Evolutionary conservation across 139 green algal species (phyloP), one percentile per base, ranked within the genome.

Genomic region (Edaphochlamys debaryana): DNA sequence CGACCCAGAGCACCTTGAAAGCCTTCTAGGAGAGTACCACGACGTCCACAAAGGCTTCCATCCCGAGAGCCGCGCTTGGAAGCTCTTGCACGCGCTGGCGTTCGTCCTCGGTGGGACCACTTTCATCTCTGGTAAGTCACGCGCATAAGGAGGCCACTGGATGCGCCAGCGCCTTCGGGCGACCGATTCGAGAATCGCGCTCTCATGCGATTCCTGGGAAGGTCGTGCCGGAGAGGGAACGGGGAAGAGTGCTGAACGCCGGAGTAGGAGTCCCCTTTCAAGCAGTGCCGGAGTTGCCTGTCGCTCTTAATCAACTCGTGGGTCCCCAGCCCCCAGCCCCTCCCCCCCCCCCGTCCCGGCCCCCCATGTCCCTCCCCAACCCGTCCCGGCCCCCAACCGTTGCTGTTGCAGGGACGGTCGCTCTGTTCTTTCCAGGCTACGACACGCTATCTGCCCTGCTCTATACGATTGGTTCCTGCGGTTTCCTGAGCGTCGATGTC

Each of bases 391-490:
- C n/a, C n/a, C n/a, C n/a, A n/a, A n/a, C n/a, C n/a, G n/a, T n/a
- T n/a, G n/a, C n/a, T n/a, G n/a, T 62, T 6, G n/a, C 83, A 82
- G 73, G 83, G 4, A 88, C 68, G 8, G 67, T 37, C 19, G 74
- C 67, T 52, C 52, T 87, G 1, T 87, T 79, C n/a, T 84, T 72
- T 29, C 36, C 82, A 15, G 74, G 73, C 48, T 84, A 42, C 8
- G 64, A 87, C 11, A 71, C 29, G 0, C 34, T 74, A 9, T 79
- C 81, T 6, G 81, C 81, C 17, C 30, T n/a, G 25, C 71, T 87
- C 5, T 87, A 87, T 63, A 87, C 72, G 38, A 66, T 87, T 11
- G 81, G 81, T 15, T 82, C 69, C 17, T 66, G 62, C n/a, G 81
- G 81, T 4, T 87, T 87, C 64, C 25, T 79, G 38, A 54, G 71